Percentiles rank a stretch among this genome's conserved stretches.
These are phyloP conservation scores for Ammopiptanthus mongolicus DNA, from an alignment of 306 rosid genomes.

Conservation along the genomic window DNA sequence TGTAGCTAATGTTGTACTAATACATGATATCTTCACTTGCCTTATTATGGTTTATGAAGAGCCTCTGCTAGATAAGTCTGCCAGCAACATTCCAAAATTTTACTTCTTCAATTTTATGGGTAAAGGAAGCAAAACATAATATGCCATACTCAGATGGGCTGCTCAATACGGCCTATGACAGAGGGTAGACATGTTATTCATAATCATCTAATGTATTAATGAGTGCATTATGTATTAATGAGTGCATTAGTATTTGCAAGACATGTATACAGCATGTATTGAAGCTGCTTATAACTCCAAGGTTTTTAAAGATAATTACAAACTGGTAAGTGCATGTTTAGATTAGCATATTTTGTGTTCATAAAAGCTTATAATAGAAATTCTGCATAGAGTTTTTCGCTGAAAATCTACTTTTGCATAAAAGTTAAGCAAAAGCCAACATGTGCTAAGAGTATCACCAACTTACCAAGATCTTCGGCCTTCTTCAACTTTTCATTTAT, in stretches of 20 bases:
- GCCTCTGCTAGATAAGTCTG: neutral
- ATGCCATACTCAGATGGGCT: neutral
- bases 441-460: neutral
- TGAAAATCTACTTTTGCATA: neutral
- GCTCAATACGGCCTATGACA: neutral
- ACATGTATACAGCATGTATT: neutral
- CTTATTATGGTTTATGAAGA: neutral
- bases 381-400: neutral
- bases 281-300: neutral
- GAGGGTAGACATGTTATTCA: neutral
- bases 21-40: neutral
- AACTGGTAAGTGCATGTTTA: neutral
- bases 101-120: neutral
- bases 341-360: neutral
- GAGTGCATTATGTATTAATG: neutral
- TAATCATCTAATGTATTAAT: neutral
- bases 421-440: neutral
- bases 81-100: neutral
- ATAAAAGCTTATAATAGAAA: neutral
- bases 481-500: slow-evolving; percentile 96
- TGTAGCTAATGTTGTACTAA: neutral
- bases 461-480: slow-evolving; percentile 98
- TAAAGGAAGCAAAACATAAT: neutral
- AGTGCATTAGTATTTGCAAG: neutral
- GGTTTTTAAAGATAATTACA: neutral